These are phyloP conservation scores for Colletotrichum sansevieriae DNA, from an alignment of 2,329 filamentous ascomycete genomes.

Conservation along the genomic window DNA sequence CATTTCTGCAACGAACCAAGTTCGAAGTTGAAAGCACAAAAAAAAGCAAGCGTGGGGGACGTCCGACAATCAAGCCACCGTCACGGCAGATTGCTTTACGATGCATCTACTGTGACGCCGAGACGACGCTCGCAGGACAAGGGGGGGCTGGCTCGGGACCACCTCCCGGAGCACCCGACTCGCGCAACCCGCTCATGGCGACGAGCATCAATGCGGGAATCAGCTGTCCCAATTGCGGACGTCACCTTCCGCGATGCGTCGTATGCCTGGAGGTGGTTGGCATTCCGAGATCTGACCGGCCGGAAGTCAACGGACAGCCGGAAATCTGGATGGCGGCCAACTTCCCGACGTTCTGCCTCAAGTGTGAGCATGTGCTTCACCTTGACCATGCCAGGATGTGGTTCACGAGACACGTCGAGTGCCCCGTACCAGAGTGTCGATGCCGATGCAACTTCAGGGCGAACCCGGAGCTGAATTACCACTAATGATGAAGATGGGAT, in stretches of 20 bases:
- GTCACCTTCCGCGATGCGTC: slow-evolving; percentile 75
- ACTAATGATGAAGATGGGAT: slow-evolving; percentile 5
- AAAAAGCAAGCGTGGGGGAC: slow-evolving; percentile 74
- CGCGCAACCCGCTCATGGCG: slow-evolving; percentile 68
- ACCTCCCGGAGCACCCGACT: slow-evolving; percentile 46
- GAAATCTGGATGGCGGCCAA: slow-evolving; percentile 63
- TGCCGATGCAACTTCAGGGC: slow-evolving; percentile 74
- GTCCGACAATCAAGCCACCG: slow-evolving; percentile 73
- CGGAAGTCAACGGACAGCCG: slow-evolving; percentile 63
- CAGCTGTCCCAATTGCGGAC: slow-evolving; percentile 75
- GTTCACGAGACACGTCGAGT: slow-evolving; percentile 75
- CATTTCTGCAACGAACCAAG: slow-evolving; percentile 80
- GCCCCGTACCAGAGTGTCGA: slow-evolving; percentile 76
- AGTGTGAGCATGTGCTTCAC: slow-evolving; percentile 77
- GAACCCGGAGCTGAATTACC: slow-evolving; percentile 64
- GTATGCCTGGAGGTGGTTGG: slow-evolving; percentile 77
- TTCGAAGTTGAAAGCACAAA: slow-evolving; percentile 84
- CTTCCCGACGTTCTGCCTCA: slow-evolving; percentile 78
- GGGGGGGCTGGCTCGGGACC: slow-evolving; percentile 36
- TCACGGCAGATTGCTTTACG: slow-evolving; percentile 79
- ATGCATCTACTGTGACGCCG: slow-evolving; percentile 81
- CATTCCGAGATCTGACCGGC: slow-evolving; percentile 70
- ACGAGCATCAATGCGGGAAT: slow-evolving; percentile 71
- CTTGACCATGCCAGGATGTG: slow-evolving; percentile 76
- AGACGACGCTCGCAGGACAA: slow-evolving; percentile 55